Evolutionary conservation across 2,329 filamentous ascomycete species (phyloP).

Genomic region (Penicillium sp.): DNA sequence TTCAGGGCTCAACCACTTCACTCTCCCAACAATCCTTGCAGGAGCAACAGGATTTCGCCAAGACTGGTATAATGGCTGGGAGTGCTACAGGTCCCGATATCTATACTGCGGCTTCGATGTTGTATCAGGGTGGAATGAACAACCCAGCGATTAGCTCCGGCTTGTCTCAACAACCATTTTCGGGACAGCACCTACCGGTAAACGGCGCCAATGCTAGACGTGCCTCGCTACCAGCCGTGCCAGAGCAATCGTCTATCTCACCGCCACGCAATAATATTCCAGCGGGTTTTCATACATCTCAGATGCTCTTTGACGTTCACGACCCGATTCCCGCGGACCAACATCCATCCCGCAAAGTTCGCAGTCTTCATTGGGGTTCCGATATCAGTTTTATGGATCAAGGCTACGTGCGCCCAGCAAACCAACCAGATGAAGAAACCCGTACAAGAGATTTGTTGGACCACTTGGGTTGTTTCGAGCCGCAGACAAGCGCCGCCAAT

Average conservation of each 20-base stretch:
- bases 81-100: conserved; percentile 45
- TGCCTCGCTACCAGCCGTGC: conserved; percentile 17
- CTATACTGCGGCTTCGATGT: conserved; percentile 52
- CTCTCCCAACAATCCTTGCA: conserved; percentile 49
- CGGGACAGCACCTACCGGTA: conserved; percentile 19
- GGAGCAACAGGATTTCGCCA: conserved; percentile 20
- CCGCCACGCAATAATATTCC: conserved; percentile 22
- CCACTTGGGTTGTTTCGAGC: conserved; percentile 53
- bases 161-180: conserved; percentile 28
- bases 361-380: conserved; percentile 59
- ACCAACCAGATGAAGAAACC: conserved; percentile 55
- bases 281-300: conserved; percentile 33
- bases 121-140: conserved; percentile 35
- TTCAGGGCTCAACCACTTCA: conserved; percentile 61
- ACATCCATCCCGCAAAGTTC: conserved; percentile 37
- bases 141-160: conserved; percentile 27
- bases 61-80: conserved; percentile 23
- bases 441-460: conserved; percentile 53
- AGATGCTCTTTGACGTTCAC: conserved; percentile 37
- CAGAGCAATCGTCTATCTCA: conserved; percentile 9
- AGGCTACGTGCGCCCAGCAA: conserved; percentile 54
- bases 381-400: conserved; percentile 59
- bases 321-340: conserved; percentile 32
- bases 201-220: conserved; percentile 17
- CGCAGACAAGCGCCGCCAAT: conserved; percentile 53